Percentiles rank a stretch among this genome's conserved stretches.
Evolutionary conservation across 805 yeast genomes (phyloP).

Genomic region (Pichia cabralensis): DNA sequence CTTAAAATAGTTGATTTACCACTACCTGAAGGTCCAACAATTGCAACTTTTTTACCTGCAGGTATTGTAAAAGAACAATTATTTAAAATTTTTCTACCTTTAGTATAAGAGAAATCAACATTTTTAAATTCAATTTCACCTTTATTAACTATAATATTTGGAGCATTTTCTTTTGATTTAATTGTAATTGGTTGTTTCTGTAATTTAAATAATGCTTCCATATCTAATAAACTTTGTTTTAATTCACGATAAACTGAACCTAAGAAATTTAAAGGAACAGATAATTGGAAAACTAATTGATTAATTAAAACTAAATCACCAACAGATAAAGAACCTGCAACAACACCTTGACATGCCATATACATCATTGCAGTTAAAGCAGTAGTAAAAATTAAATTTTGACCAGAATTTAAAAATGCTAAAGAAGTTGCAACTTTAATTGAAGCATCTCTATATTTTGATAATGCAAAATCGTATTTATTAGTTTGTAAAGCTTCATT

Average conservation of each 20-base stretch:
- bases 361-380: conserved; percentile 97
- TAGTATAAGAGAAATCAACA: conserved; percentile 86
- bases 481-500: conserved; percentile 72
- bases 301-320: conserved; percentile 93
- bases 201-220: conserved; percentile 87
- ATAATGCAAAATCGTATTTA: conserved; percentile 71
- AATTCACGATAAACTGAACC: conserved; percentile 95
- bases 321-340: conserved; percentile 70
- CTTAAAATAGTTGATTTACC: conserved; percentile 88
- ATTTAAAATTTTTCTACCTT: conserved; percentile 73
- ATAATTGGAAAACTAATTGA: conserved; percentile 90
- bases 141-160: conserved; percentile 46
- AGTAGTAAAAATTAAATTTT: conserved; percentile 68
- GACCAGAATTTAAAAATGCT: conserved; percentile 72
- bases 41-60: conserved; percentile 83
- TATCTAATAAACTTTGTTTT: conserved; percentile 85
- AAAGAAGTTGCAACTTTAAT: conserved; percentile 78
- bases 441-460: conserved; percentile 62
- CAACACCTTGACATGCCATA: conserved; percentile 94
- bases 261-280: conserved; percentile 87
- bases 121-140: conserved; percentile 85
- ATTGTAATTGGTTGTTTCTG: conserved; percentile 68
- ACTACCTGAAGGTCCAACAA: conserved; percentile 94
- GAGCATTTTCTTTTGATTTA: conserved; percentile 51
- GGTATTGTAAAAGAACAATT: conserved; percentile 82